Conservation (phyloP, 2,329 filamentous ascomycete genomes). For the Paraphaeosphaeria sporulosa region DNA sequence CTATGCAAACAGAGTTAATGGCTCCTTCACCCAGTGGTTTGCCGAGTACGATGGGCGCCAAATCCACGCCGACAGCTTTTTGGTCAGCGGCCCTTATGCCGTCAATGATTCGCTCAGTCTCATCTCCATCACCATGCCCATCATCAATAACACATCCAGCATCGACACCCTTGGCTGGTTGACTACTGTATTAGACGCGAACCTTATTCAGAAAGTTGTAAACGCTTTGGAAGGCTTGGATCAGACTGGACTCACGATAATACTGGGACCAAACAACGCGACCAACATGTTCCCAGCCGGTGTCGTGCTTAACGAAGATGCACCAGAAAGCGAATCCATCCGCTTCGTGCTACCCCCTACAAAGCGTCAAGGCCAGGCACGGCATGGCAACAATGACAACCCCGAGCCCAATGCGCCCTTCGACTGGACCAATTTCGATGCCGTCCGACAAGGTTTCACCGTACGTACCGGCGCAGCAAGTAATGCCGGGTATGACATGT, state of each 20-base stretch:
- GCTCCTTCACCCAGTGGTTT: constrained; percentile 46
- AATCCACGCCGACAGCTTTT: constrained; percentile 59
- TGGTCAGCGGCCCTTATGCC: constrained; percentile 79
- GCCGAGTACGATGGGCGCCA: constrained; percentile 54
- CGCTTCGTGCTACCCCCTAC: constrained; percentile 47
- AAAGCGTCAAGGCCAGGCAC: constrained; percentile 22
- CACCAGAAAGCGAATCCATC: constrained; percentile 36
- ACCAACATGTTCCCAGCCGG: constrained; percentile 64
- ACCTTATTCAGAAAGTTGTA: constrained; percentile 68
- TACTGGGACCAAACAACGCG: constrained; percentile 71
- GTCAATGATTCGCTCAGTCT: constrained; percentile 78
- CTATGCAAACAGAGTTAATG: constrained; percentile 43
- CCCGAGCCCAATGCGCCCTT: constrained; percentile 56
- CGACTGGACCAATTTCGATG: constrained; percentile 67
- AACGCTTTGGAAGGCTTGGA: constrained; percentile 74
- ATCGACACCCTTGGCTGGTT: constrained; percentile 80
- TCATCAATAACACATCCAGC: constrained; percentile 70
- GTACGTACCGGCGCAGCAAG: constrained; percentile 58
- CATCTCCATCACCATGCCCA: constrained; percentile 80
- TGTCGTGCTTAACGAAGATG: constrained; percentile 37
- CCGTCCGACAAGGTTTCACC: constrained; percentile 67
- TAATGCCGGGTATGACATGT: constrained; percentile 73
- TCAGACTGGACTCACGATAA: constrained; percentile 70
- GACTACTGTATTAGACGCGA: constrained; percentile 77
- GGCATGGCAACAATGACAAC: constrained; percentile 39